Base-by-base conservation (phyloP, 441 rosid genomes). In the Gossypium laxum region DNA sequence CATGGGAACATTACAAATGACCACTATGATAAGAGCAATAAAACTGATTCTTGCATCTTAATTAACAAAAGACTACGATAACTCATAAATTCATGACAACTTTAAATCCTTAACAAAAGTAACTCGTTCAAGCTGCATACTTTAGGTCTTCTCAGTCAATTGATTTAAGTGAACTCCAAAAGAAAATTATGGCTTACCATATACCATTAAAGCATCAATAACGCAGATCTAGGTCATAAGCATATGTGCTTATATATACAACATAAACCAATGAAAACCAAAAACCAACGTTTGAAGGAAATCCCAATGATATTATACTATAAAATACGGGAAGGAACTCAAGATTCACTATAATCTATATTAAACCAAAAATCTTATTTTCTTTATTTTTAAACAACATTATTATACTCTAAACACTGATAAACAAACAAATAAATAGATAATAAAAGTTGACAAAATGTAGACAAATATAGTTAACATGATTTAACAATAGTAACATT, bases 1-100 rank as follows among this genome's bases (percentile, higher is more conserved):
- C n/a, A 60, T 15, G 32, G 34, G n/a, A 64, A 64, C 32, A 43
- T 63, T 12, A 26, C 4, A 19, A 19, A 64, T 19, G 10, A 64
- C 54, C 11, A 19, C 32, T 7, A 43, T 64, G 8, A 64, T 41
- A 41, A 43, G 18, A 43, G 22, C 18, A 64, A 43, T 19, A 19
- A 41, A 38, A 43, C 54, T 19, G 52, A 21, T 0, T 41, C 17
- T 28, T 26, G 22, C 69, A 43, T 41, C 34, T 5, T 43, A 19
- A 34, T 61, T 41, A 61, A 61, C 66, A 17, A 32, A 60, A 7
- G n/a, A 60, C 12, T 60, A 28, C 28, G 18, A 21, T 19, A 55
- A 26, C 60, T 55, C 22, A 24, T 21, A 60, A 60, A 32, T 62
- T 62, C 67, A 62, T 34, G 45, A 62, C 18, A 62, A 38, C 48